Base-by-base conservation (phyloP, 768 basidiomycete genomes). In the Tulasnella sp. region DNA sequence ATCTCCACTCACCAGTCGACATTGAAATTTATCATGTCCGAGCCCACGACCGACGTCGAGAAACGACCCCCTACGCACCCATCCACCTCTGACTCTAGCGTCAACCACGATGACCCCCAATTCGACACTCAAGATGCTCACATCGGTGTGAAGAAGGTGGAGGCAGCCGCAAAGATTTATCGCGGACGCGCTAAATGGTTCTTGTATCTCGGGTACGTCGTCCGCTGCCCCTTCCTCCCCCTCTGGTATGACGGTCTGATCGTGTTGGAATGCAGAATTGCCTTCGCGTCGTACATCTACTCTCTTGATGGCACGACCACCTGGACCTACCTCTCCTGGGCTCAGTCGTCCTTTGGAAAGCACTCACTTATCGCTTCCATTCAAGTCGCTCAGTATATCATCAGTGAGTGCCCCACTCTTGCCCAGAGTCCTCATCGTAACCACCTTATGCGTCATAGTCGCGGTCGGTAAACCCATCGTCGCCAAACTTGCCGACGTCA, bases 401-500 rank as follows among this genome's bases (percentile, higher is more conserved):
- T 90, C 72, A 80, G 89, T 90, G 71, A 42, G 85, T 82, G 49
- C 76, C 71, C 52, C 19, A 9, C 0, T 17, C 8, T 17, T 42
- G 42, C 42, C 17, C 42, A 17, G 42, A 42, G 17, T 42, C 17
- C 76, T 1, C 79, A 77, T 73, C 79, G 78, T 25, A 78, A 79
- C 31, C 78, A 84, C 22, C 54, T 74, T 79, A 36, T 8, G 67
- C 31, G 80, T 81, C 77, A 80, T 80, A 81, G 84, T 86, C 76
- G 87, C 85, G 49, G 84, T 87, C 34, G 85, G 85, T 29, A 92
- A 92, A 83, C 91, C 92, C 0, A 84, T 91, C 45, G 88, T 91
- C 78, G 91, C 92, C 0, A 92, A 92, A 82, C 81, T 92, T 52
- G 88, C 91, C 11, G 91, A 93, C 81, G 88, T 91, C 9, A 84